Base-by-base conservation (phyloP, 257 asterid genomes). In the Hygrophila difformis region DNA sequence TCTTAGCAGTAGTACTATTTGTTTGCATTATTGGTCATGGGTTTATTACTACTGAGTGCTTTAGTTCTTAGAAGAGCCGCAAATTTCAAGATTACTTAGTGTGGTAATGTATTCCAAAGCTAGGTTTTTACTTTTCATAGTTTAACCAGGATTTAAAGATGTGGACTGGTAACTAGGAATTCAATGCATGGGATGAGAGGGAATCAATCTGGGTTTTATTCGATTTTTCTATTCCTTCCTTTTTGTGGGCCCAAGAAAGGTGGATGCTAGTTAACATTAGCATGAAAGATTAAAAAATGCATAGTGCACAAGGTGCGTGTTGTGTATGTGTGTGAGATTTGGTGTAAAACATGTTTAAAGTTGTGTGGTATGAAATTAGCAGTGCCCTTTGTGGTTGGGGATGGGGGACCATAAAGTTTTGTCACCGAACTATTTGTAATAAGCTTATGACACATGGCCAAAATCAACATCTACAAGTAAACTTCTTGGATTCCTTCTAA, bases 331-430 rank as follows among this genome's bases (percentile, higher is more conserved):
- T n/a, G n/a, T n/a, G n/a, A 20, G 36, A 45, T 46, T 70, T 61
- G 70, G 66, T 57, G 62, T 39, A 49, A 60, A 49, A 56, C 48
- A 13, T 59, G 69, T 36, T 51, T 22, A 60, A 23, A 61, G 50
- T 9, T 41, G 71, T 52, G 47, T 51, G 74, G 70, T 57, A 51
- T 60, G 61, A 24, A 39, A 44, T 60, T 44, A 10, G 60, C 31
- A n/a, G n/a, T n/a, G n/a, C n/a, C n/a, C 61, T 58, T 54, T 72
- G 63, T 60, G 51, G 65, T 59, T 67, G 63, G 49, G 42, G 55
- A 33, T 49, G 65, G 41, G 60, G 74, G 64, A 55, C 71, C 66
- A 65, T 44, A 12, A 8, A 26, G 33, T 47, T 41, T 57, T 45
- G 39, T 63, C 63, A 45, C 55, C 64, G 63, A 49, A 62, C 44